These are phyloP conservation scores for Amylostereum areolatum DNA, from an alignment of 1,284 basidiomycete genomes.

Conservation along the genomic window DNA sequence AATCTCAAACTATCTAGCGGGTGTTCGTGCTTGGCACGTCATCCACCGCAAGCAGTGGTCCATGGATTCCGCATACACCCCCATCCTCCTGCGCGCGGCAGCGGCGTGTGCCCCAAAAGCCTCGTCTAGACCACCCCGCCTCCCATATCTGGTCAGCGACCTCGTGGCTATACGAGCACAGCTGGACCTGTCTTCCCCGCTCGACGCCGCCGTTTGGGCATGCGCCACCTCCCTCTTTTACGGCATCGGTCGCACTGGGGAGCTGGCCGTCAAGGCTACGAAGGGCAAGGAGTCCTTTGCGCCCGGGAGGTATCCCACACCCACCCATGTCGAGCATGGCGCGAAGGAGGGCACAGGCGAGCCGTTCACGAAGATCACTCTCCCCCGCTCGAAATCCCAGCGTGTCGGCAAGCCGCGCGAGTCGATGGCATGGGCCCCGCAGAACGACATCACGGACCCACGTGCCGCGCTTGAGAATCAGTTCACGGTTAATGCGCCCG, in stretches of 20 bases:
- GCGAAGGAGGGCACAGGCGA: no score
- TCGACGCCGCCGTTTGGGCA: conserved; percentile 25
- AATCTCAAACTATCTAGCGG: conserved; percentile 15
- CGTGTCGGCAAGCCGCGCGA: conserved; percentile 25
- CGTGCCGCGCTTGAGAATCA: conserved; percentile 21
- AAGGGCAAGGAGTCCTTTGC: no score
- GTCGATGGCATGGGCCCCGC: conserved; percentile 10
- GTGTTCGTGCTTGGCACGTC: conserved; percentile 20
- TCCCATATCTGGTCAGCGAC: conserved; percentile 8
- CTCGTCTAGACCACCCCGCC: conserved; percentile 4
- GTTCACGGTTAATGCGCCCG: conserved; percentile 23
- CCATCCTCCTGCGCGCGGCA: conserved; percentile 7
- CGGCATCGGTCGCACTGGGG: conserved; percentile 20
- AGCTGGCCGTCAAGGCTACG: conserved; percentile 33
- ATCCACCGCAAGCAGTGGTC: conserved; percentile 15
- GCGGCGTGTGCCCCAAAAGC: conserved; percentile 2
- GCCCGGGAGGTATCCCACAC: no score
- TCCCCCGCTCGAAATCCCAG: no score
- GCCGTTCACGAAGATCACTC: no score
- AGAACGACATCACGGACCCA: conserved; percentile 21
- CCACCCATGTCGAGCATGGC: no score
- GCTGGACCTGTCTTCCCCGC: conserved; percentile 9
- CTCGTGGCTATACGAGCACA: conserved; percentile 3
- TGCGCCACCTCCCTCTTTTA: conserved; percentile 30
- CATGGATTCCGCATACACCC: conserved; percentile 4